Conservation (phyloP, 2,329 filamentous ascomycete genomes). For the Xylaria sp. region DNA sequence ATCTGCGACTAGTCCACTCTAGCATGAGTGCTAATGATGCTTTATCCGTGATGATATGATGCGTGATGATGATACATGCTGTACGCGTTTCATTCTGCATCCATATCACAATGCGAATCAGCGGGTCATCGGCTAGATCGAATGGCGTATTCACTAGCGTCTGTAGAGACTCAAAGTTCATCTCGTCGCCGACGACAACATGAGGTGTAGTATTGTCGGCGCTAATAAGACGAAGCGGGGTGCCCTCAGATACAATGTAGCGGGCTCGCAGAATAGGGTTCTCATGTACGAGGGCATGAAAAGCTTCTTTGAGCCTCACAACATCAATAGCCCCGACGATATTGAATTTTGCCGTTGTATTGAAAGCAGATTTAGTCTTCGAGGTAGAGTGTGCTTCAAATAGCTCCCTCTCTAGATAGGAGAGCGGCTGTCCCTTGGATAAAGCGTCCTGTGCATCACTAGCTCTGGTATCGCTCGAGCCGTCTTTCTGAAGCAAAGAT, state of each 20-base stretch:
- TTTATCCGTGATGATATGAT: constrained; percentile 16
- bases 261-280: constrained; percentile 9
- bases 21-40: constrained; percentile 5
- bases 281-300: background rate
- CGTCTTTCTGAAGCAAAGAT: no score
- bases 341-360: background rate
- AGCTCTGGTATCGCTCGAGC: no score
- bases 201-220: background rate
- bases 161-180: background rate
- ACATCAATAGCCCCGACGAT: background rate
- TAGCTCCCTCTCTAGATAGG: constrained; percentile 1
- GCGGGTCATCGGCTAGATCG: background rate
- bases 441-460: no score
- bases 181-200: background rate
- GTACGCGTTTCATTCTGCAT: no score
- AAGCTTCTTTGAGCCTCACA: background rate
- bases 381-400: background rate
- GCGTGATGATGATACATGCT: background rate
- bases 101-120: constrained; percentile 2
- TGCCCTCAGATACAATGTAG: background rate
- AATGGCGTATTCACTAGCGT: constrained; percentile 1
- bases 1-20: constrained; percentile 1
- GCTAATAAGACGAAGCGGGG: background rate
- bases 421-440: constrained; percentile 1
- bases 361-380: constrained; percentile 6